A percentile compares a stretch with the other conserved stretches of the same genome.
phyloP scores from a whole-genome alignment of 306 rosid species.

The Crotalaria pallida region DNA sequence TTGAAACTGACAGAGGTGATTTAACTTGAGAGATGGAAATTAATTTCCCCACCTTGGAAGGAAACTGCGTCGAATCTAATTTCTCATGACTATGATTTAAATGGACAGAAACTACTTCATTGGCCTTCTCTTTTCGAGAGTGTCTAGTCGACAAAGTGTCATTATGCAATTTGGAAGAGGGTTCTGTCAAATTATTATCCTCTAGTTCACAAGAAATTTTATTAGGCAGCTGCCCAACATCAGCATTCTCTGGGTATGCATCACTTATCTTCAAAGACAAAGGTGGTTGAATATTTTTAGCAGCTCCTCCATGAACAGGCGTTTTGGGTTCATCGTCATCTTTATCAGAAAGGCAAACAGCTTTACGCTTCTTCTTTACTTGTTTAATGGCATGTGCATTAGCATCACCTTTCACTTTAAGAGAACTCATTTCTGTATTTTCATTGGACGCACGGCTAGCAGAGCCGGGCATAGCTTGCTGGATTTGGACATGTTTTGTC shows the following conservation, averaged over 20 bases:
- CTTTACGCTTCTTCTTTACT: slow-evolving; percentile 7
- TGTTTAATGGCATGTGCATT: not conserved
- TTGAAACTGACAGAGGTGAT: slow-evolving; percentile 42
- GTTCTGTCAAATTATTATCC: slow-evolving; percentile 38
- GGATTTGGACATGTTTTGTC: slow-evolving; percentile 44
- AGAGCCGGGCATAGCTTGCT: slow-evolving; percentile 10
- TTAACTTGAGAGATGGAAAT: slow-evolving; percentile 48
- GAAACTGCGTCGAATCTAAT: slow-evolving; percentile 33
- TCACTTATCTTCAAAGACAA: slow-evolving; percentile 30
- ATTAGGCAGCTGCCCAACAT: slow-evolving; percentile 28
- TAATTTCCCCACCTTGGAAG: slow-evolving; percentile 40
- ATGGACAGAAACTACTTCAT: slow-evolving; percentile 30
- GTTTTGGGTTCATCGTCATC: slow-evolving; percentile 19
- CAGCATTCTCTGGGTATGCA: slow-evolving; percentile 28
- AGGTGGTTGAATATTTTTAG: slow-evolving; percentile 43
- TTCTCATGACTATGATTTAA: slow-evolving; percentile 33
- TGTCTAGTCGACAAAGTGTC: slow-evolving; percentile 30
- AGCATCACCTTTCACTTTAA: slow-evolving; percentile 4
- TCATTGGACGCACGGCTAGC: slow-evolving; percentile 9
- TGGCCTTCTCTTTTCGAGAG: slow-evolving; percentile 35
- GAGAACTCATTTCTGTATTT: slow-evolving; percentile 20
- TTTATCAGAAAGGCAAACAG: slow-evolving; percentile 33
- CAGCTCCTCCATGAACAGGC: slow-evolving; percentile 40
- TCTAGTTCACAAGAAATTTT: slow-evolving; percentile 31
- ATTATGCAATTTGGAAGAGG: slow-evolving; percentile 29